Conservation (phyloP, 257 asterid genomes). For the Solanum bulbocastanum region DNA sequence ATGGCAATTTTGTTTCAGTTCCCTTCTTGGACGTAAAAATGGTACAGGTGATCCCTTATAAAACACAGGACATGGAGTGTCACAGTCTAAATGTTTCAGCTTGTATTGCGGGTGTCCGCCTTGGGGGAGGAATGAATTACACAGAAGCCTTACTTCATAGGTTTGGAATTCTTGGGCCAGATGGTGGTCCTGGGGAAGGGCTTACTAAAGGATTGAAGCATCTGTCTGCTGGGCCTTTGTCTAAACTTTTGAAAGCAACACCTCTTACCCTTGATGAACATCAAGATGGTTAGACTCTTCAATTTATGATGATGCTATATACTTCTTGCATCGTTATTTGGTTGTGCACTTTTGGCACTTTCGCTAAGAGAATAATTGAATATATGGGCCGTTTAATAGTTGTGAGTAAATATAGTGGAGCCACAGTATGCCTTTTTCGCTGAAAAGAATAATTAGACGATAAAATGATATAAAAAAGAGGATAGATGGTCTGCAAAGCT, state of each 20-base stretch:
- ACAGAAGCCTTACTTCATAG: constrained; percentile 86
- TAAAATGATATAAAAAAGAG: not conserved
- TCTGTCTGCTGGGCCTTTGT: constrained; percentile 77
- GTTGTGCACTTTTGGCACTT: not conserved
- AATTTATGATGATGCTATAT: constrained; percentile 5
- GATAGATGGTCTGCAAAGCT: not conserved
- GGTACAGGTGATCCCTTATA: constrained; percentile 78
- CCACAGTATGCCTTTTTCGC: not conserved
- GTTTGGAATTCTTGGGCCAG: constrained; percentile 92
- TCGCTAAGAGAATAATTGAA: not conserved
- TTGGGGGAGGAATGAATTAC: constrained; percentile 95
- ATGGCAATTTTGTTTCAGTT: constrained; percentile 15
- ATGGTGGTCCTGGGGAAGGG: constrained; percentile 98
- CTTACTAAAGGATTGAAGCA: constrained; percentile 77
- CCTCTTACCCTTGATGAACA: constrained; percentile 39
- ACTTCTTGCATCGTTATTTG: not conserved
- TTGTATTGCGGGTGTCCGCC: constrained; percentile 80
- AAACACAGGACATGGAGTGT: constrained; percentile 68
- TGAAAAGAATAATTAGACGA: not conserved
- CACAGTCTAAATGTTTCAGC: constrained; percentile 82
- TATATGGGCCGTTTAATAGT: not conserved
- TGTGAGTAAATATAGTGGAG: not conserved
- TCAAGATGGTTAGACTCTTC: constrained; percentile 26
- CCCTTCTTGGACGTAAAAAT: constrained; percentile 64
- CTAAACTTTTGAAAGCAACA: constrained; percentile 71